Evolutionary conservation across 257 asterid genomes (phyloP).

Genomic region (Thymus mandschuricus): DNA sequence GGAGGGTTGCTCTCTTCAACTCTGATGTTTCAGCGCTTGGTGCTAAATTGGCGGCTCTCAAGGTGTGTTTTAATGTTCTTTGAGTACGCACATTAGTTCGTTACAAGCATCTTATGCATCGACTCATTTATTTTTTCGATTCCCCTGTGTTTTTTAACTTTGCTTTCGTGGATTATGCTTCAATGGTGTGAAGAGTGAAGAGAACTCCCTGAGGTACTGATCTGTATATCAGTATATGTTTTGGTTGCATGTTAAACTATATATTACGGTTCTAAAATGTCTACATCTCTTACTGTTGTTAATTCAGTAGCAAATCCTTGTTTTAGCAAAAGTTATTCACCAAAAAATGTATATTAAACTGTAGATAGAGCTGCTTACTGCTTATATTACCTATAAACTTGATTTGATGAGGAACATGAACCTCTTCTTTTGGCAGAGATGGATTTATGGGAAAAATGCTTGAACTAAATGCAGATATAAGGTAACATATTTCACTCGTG

Average conservation of each 20-base stretch:
- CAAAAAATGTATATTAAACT: slow-evolving; percentile 39
- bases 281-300: neutral
- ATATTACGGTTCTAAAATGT: slow-evolving; percentile 12
- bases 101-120: slow-evolving; percentile 1
- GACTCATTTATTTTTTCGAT: slow-evolving; percentile 13
- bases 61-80: slow-evolving; percentile 41
- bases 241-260: neutral
- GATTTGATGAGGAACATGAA: slow-evolving; percentile 13
- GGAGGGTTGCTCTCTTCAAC: slow-evolving; percentile 57
- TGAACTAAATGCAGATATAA: slow-evolving; percentile 64
- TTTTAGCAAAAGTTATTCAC: slow-evolving; percentile 56
- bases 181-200: slow-evolving; percentile 59
- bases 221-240: slow-evolving; percentile 9
- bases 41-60: slow-evolving; percentile 54
- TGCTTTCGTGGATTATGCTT: slow-evolving; percentile 30
- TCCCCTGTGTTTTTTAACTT: slow-evolving; percentile 16
- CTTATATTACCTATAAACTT: neutral
- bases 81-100: neutral
- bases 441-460: slow-evolving; percentile 68
- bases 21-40: slow-evolving; percentile 55
- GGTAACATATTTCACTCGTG: slow-evolving; percentile 46
- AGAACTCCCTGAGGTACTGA: slow-evolving; percentile 52
- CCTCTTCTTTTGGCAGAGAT: slow-evolving; percentile 56
- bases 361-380: slow-evolving; percentile 3
- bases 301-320: slow-evolving; percentile 5